A percentile compares a stretch with the other conserved stretches of the same genome.
Evolutionary conservation across 306 rosid genomes (phyloP).

Genomic region (Trifolium subterraneum): DNA sequence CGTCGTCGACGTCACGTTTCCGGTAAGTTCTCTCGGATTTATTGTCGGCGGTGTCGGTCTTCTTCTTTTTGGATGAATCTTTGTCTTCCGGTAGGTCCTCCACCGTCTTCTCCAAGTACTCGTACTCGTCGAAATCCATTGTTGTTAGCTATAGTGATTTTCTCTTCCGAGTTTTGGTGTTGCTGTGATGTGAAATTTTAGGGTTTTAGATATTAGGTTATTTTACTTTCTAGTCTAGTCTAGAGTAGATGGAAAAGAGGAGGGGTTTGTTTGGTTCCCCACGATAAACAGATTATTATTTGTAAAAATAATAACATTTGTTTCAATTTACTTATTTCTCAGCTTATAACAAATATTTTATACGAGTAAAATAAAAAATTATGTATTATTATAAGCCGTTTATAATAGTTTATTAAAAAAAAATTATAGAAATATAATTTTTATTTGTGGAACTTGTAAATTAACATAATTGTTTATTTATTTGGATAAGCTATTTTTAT

Average conservation of each 20-base stretch:
- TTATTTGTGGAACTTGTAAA: too few species aligned
- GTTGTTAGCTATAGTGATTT: background rate
- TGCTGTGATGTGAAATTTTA: conserved; percentile 34
- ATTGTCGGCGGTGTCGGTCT: conserved; percentile 47
- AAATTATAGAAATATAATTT: too few species aligned
- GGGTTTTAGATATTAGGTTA: conserved; percentile 48
- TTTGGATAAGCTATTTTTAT: too few species aligned
- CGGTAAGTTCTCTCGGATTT: conserved; percentile 62
- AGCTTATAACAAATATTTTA: too few species aligned
- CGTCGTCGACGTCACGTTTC: conserved; percentile 71
- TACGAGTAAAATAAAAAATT: too few species aligned
- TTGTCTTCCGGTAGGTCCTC: conserved; percentile 71
- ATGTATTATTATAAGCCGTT: too few species aligned
- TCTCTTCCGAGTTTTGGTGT: background rate
- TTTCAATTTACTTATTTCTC: too few species aligned
- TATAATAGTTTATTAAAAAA: too few species aligned
- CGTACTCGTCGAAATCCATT: conserved; percentile 99
- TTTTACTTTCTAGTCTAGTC: background rate
- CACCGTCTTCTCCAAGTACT: conserved; percentile 92
- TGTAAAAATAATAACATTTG: too few species aligned
- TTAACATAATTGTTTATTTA: too few species aligned
- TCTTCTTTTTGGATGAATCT: conserved; percentile 65
- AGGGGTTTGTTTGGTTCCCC: conserved; percentile 13
- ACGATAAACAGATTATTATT: too few species aligned
- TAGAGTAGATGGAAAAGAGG: background rate